A percentile compares a stretch with the other conserved stretches of the same genome.
Conservation (phyloP, 2,329 filamentous ascomycete species). For the Colletotrichum nymphaeae region DNA sequence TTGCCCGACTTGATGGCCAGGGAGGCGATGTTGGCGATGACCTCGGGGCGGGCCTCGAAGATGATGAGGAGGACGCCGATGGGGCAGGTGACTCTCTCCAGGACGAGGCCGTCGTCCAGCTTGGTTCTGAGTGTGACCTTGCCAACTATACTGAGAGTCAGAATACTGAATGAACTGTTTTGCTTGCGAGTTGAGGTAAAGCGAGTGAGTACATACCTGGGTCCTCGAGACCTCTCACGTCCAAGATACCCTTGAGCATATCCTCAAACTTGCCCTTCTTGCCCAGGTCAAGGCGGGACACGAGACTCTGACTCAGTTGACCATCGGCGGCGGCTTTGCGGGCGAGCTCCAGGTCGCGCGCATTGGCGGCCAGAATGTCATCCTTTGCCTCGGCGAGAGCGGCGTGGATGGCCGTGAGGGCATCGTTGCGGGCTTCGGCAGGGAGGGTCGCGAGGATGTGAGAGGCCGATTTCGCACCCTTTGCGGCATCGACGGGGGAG, state of each 20-base stretch:
- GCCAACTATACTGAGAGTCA: conserved; percentile 69
- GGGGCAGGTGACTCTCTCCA: conserved; percentile 91
- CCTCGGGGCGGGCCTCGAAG: conserved; percentile 96
- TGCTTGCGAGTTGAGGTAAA: not conserved
- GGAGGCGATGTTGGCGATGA: conserved; percentile 97
- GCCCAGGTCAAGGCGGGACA: conserved; percentile 88
- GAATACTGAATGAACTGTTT: not conserved
- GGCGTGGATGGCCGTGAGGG: conserved; percentile 83
- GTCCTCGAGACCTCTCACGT: conserved; percentile 86
- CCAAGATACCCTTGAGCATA: conserved; percentile 94
- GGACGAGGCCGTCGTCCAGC: conserved; percentile 85
- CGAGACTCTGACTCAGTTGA: conserved; percentile 81
- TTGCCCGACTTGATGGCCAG: conserved; percentile 98
- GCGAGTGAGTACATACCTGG: conserved; percentile 70
- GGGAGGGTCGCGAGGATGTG: conserved; percentile 85
- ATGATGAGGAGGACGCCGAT: conserved; percentile 99
- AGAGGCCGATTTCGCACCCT: conserved; percentile 83
- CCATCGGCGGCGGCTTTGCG: conserved; percentile 79
- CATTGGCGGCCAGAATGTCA: conserved; percentile 87
- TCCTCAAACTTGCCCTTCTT: conserved; percentile 95
- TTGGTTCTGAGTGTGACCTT: conserved; percentile 85
- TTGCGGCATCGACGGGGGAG: conserved; percentile 80
- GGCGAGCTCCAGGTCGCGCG: conserved; percentile 81
- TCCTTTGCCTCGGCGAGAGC: conserved; percentile 78
- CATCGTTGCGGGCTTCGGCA: conserved; percentile 81